These are phyloP conservation scores for Hypoxylon lenormandii DNA, from an alignment of 495 filamentous ascomycete genomes.

Conservation along the genomic window DNA sequence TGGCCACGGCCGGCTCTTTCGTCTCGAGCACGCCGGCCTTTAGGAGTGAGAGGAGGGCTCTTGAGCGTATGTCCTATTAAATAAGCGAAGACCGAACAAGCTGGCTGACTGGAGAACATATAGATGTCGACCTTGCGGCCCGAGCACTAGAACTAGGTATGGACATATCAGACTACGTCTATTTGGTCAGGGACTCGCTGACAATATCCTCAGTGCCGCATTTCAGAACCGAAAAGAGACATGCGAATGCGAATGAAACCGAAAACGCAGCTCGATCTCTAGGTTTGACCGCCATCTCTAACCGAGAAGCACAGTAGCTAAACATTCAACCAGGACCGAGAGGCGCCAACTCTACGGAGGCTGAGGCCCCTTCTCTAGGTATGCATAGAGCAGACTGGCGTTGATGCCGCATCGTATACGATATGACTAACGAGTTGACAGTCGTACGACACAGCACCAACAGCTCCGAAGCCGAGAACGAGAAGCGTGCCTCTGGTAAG, in stretches of 20 bases:
- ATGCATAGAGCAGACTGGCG: not conserved
- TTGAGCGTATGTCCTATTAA: constrained; percentile 10
- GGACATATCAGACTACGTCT: not conserved
- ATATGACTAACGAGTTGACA: constrained; percentile 2
- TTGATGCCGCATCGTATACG: not conserved
- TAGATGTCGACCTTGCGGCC: constrained; percentile 25
- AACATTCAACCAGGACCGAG: not conserved
- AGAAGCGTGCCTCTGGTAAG: constrained; percentile 18
- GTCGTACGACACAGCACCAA: constrained; percentile 12
- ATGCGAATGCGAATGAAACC: constrained; percentile 13
- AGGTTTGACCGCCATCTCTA: not conserved
- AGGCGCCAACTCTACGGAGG: constrained; percentile 10
- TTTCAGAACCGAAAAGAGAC: not conserved
- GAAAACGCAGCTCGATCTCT: constrained; percentile 21
- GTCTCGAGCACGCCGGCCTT: constrained; percentile 26
- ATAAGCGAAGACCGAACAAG: not conserved
- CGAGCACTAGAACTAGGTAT: constrained; percentile 28
- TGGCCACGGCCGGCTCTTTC: constrained; percentile 31
- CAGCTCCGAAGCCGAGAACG: constrained; percentile 16
- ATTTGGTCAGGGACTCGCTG: too few relatives aligned
- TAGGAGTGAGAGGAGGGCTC: constrained; percentile 14
- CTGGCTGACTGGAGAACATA: constrained; percentile 1
- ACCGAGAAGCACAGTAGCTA: too few relatives aligned
- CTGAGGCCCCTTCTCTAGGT: constrained; percentile 16
- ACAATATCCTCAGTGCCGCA: not conserved